Base-by-base conservation (phyloP, 179 eudicot genomes). In the Nepenthes alata region DNA sequence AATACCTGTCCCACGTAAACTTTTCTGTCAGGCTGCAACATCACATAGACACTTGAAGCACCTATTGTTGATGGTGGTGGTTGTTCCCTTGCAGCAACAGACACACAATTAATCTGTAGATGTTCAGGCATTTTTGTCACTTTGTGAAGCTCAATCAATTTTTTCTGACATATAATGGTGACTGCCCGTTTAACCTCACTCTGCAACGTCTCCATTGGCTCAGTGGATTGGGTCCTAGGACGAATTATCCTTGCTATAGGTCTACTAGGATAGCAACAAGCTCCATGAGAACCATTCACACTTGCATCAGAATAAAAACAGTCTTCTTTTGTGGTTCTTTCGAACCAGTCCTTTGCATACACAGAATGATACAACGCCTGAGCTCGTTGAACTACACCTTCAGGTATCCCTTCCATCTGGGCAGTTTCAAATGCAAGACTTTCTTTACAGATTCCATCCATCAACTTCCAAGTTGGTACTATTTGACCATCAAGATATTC, bases 391-490 rank as follows among this genome's bases (percentile, higher is more conserved):
- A 93, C 83, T 65, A 93, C 48, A 47, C 72, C 53, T 58, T 72
- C 85, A 36, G 93, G 93, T 63, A 93, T 75, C 37, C 98, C 98
- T 85, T 93, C 98, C 66, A 70, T 83, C 53, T 72, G 75, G 58
- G 98, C 98, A 55, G 98, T 89, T 80, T 93, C 93, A 71, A 93
- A 93, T 35, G 98, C 98, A 61, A 93, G 98, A 73, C 98, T 93
- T 67, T 91, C 96, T 80, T 73, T 83, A 77, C 96, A 93, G 59
- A 89, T 76, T 56, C 98, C 98, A 73, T 93, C 96, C 3, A 80
- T 77, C 72, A 93, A 76, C 71, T 86, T 85, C 96, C 98, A 93
- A 57, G 95, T 93, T 25, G 98, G 96, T 63, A 77, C 74, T 41
- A 85, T 75, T 63, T 78, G 83, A 65, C 89, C 96, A 59, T 86